These are phyloP conservation scores for Cutaneotrichosporon mucoides DNA, from an alignment of 1,284 basidiomycete species.

Conservation along the genomic window DNA sequence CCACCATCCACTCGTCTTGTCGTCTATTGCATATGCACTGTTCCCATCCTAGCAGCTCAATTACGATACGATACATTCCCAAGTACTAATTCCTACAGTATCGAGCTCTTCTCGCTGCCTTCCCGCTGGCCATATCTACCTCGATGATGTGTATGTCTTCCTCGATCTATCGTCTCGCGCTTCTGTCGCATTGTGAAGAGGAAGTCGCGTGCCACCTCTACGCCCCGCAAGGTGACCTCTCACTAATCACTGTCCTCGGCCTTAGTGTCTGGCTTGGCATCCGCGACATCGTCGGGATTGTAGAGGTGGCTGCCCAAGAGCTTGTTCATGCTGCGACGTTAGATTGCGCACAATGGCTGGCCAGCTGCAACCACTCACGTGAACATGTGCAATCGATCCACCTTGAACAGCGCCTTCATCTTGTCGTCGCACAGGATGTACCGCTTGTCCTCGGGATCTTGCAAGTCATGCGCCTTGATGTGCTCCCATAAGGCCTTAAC, in stretches of 20 bases:
- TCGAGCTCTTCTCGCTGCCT: too few species aligned
- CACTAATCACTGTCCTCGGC: slow-evolving; percentile 3
- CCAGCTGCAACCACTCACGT: slow-evolving; percentile 31
- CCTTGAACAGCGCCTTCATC: slow-evolving; percentile 51
- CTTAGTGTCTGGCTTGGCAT: slow-evolving; percentile 1
- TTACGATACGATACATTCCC: neutral
- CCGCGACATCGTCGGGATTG: slow-evolving; percentile 39
- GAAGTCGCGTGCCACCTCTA: neutral
- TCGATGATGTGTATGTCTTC: too few species aligned
- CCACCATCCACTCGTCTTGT: neutral
- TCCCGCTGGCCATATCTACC: too few species aligned
- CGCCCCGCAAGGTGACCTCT: neutral
- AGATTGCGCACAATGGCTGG: too few species aligned
- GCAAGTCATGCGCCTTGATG: slow-evolving; percentile 53
- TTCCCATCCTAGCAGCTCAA: neutral
- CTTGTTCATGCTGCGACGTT: slow-evolving; percentile 46
- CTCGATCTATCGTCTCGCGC: too few species aligned
- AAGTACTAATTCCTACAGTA: neutral
- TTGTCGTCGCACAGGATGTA: slow-evolving; percentile 53
- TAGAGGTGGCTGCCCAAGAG: slow-evolving; percentile 37
- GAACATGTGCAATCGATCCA: slow-evolving; percentile 51
- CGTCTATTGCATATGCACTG: slow-evolving; percentile 4
- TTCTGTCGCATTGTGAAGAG: too few species aligned
- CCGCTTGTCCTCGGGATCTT: slow-evolving; percentile 52
- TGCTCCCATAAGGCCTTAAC: slow-evolving; percentile 57